phyloP scores from a whole-genome alignment of 768 basidiomycete genomes.

The Dacryopinax primogenitus region DNA sequence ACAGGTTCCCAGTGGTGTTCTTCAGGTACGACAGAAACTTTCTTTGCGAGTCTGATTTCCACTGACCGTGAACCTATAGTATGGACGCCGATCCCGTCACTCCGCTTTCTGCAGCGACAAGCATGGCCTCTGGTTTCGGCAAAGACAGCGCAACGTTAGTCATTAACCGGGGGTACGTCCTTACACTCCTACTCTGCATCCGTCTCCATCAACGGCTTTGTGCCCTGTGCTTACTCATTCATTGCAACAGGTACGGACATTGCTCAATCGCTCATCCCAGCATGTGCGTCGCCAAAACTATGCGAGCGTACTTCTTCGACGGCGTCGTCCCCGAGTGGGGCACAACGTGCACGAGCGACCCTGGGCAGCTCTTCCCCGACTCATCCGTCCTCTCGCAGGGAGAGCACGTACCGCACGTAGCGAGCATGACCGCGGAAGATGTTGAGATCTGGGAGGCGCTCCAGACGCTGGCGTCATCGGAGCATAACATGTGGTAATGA shows the following conservation, averaged over 20 bases:
- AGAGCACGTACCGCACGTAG: neutral
- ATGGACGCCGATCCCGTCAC: constrained; percentile 19
- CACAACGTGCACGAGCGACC: constrained; percentile 15
- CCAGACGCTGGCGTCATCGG: neutral
- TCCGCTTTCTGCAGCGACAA: constrained; percentile 13
- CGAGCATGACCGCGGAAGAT: neutral
- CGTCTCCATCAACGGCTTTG: neutral
- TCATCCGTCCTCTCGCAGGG: too few relatives aligned
- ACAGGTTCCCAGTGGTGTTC: constrained; percentile 19
- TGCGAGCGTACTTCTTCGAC: constrained; percentile 16
- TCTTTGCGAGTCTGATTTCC: neutral
- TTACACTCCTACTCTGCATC: too few relatives aligned
- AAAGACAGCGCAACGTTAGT: constrained; percentile 14
- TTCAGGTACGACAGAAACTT: neutral
- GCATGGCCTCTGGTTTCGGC: constrained; percentile 15
- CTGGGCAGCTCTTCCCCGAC: constrained; percentile 15
- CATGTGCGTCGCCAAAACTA: constrained; percentile 15
- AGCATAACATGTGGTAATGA: neutral
- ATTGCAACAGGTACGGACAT: constrained; percentile 14
- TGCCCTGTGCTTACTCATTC: neutral
- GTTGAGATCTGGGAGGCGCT: neutral
- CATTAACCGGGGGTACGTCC: constrained; percentile 14
- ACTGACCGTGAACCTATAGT: neutral
- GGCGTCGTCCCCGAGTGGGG: constrained; percentile 13
- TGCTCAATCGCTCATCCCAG: constrained; percentile 17